Percentiles rank a stretch among this genome's conserved stretches.
phyloP scores from a whole-genome alignment of 768 basidiomycete genomes.

The Leccinum obscurum region DNA sequence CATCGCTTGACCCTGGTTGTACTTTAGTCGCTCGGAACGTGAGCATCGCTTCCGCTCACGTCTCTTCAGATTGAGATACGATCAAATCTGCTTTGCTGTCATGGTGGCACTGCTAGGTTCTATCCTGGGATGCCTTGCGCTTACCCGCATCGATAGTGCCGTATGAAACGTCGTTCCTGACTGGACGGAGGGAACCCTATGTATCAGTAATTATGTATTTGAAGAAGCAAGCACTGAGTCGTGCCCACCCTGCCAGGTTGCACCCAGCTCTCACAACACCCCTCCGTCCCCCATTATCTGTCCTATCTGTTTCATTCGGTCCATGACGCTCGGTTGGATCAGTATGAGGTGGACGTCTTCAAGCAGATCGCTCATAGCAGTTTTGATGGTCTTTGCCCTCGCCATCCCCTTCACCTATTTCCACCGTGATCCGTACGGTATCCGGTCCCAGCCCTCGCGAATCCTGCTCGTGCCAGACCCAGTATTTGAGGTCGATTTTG shows the following conservation, averaged over 20 bases:
- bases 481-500: background rate
- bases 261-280: background rate
- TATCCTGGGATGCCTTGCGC: background rate
- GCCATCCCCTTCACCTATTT: background rate
- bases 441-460: background rate
- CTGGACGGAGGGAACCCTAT: background rate
- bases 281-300: background rate
- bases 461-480: too few species aligned
- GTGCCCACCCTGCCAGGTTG: background rate
- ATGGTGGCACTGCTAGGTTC: background rate
- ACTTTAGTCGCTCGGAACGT: background rate
- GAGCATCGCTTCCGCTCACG: background rate
- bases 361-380: background rate
- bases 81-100: background rate
- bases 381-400: constrained; percentile 1
- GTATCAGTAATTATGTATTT: background rate
- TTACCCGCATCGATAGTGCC: background rate
- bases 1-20: background rate
- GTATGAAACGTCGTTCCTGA: background rate
- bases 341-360: background rate
- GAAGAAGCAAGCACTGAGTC: background rate
- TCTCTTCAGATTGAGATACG: background rate
- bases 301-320: background rate
- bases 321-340: constrained; percentile 1
- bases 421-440: background rate